These are phyloP conservation scores for Eutrema japonicum DNA, from an alignment of 345 rosid species.

Conservation along the genomic window DNA sequence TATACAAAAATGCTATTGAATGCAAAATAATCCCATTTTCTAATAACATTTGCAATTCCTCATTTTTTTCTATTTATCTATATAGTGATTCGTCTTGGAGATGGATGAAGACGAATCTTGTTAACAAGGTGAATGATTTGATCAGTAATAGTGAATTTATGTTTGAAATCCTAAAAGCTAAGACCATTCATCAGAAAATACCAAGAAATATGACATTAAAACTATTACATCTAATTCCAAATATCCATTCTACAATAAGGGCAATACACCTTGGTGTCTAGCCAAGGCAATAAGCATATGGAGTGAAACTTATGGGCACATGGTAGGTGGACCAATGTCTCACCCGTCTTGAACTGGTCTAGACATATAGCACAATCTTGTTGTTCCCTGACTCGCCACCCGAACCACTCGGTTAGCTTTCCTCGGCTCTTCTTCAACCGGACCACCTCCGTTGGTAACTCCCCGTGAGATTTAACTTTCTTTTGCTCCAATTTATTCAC, in stretches of 20 bases:
- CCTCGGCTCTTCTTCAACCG: constrained; percentile 48
- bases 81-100: too few species aligned
- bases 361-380: constrained; percentile 78
- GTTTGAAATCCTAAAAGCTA: background rate
- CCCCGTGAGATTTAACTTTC: constrained; percentile 24
- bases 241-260: constrained; percentile 75
- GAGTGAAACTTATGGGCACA: constrained; percentile 80
- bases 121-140: too few species aligned
- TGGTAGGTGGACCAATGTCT: constrained; percentile 58
- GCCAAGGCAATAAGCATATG: constrained; percentile 73
- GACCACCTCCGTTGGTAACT: constrained; percentile 47
- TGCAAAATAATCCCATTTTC: too few species aligned
- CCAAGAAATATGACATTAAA: background rate
- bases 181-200: background rate
- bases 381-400: constrained; percentile 60
- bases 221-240: constrained; percentile 1
- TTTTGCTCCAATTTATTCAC: constrained; percentile 16
- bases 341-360: constrained; percentile 62
- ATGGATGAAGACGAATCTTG: too few species aligned
- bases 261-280: constrained; percentile 60
- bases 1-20: too few species aligned
- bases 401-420: constrained; percentile 55
- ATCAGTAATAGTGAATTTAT: background rate
- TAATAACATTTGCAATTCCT: too few species aligned
- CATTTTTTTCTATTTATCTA: too few species aligned